A percentile compares a stretch with the other conserved stretches of the same genome.
Evolutionary conservation across 352 stramenopile genomes (phyloP).

Genomic region (Globisporangium megalacanthum): DNA sequence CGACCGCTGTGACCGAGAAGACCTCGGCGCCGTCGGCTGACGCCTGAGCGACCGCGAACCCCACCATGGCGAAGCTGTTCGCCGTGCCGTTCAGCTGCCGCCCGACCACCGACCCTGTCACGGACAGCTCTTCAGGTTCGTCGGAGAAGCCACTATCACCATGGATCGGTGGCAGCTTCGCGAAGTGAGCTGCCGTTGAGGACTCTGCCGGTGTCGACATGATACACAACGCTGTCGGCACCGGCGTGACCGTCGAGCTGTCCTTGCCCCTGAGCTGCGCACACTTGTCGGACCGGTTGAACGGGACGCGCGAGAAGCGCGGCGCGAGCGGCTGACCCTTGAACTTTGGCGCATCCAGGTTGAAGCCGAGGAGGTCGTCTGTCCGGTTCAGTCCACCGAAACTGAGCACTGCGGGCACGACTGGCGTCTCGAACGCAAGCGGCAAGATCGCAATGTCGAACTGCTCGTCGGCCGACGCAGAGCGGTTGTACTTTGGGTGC

Average conservation of each 20-base stretch:
- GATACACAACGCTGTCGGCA: not conserved
- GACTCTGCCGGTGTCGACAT: too few relatives aligned
- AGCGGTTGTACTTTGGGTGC: conserved; percentile 7
- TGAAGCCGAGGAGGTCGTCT: not conserved
- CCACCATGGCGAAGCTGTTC: conserved; percentile 4
- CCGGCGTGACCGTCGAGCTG: not conserved
- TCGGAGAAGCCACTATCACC: not conserved
- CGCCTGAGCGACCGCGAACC: conserved; percentile 2
- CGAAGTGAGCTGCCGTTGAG: too few relatives aligned
- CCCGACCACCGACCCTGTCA: conserved; percentile 4
- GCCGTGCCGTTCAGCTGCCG: conserved; percentile 7
- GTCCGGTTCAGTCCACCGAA: conserved; percentile 3
- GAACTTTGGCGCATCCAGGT: not conserved
- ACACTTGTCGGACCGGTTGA: conserved; percentile 8
- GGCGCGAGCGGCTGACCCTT: not conserved
- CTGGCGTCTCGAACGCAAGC: not conserved
- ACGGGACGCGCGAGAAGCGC: conserved; percentile 1
- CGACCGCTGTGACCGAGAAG: conserved; percentile 15
- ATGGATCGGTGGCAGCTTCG: not conserved
- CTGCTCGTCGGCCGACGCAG: not conserved
- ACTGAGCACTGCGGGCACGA: conserved; percentile 8
- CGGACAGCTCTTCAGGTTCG: not conserved
- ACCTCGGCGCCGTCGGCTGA: conserved; percentile 5
- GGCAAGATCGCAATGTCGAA: conserved; percentile 9
- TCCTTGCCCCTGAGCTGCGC: not conserved